phyloP scores from a whole-genome alignment of 148 eudicot genomes.

The Heliamphora exappendiculata region DNA sequence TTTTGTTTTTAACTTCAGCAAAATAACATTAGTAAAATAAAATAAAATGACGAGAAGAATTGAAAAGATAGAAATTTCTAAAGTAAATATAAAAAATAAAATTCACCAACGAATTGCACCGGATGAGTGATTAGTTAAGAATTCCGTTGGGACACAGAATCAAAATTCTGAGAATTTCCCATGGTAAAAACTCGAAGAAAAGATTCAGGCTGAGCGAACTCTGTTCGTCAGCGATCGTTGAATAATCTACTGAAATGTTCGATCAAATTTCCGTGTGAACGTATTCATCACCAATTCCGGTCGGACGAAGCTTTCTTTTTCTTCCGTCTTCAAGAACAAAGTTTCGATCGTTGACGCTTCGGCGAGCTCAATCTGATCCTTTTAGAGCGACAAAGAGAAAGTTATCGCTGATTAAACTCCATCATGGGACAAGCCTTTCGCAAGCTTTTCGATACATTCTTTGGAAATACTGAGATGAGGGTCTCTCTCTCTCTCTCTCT shows the following conservation, averaged over 20 bases:
- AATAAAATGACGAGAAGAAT: too few relatives aligned
- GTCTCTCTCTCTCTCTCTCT: conserved; percentile 15
- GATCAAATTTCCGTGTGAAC: not conserved
- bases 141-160: too few relatives aligned
- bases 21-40: too few relatives aligned
- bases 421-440: conserved; percentile 96
- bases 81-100: too few relatives aligned
- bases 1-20: too few relatives aligned
- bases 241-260: not conserved
- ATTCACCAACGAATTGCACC: too few relatives aligned
- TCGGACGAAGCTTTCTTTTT: not conserved
- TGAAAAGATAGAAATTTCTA: too few relatives aligned
- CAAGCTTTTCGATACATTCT: conserved; percentile 93
- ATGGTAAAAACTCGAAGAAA: too few relatives aligned
- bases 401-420: conserved; percentile 16
- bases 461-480: conserved; percentile 93
- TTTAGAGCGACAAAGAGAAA: conserved; percentile 8
- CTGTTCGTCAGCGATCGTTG: not conserved
- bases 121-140: too few relatives aligned
- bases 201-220: not conserved
- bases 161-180: too few relatives aligned
- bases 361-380: not conserved
- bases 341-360: conserved; percentile 6
- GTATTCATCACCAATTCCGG: not conserved
- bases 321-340: not conserved